Base-by-base conservation (phyloP, 352 stramenopile genomes). In the Pythium insidiosum region DNA sequence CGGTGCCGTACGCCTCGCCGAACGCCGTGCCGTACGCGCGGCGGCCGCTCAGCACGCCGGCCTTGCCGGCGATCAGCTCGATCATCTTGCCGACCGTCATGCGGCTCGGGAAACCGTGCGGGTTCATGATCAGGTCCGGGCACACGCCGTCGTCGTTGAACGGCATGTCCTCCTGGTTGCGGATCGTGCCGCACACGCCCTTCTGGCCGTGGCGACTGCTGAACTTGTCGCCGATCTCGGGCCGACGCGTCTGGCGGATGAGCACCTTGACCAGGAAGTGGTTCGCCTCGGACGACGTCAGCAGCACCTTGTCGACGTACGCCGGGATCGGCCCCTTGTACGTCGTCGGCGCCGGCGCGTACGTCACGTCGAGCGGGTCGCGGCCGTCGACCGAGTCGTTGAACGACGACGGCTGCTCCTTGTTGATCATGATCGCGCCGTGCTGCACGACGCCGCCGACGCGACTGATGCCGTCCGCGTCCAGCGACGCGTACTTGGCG, bases 71-170 rank as follows among this genome's bases (percentile, higher is more conserved):
- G 28, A 99, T 88, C 16, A 99, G 63, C 73, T 99, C 97, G 16
- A 99, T 98, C 69, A 99, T 97, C 68, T 99, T 99, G 19, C 93
- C 94, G 12, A 98, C 94, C 12, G 97, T 99, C 97, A 99, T 99
- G 45, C 97, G 95, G 56, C 87, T 98, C 25, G 97, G 97, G 71
- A 99, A 99, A 51, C 97, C 97, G 73, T 99, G 97, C 36, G 97
- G 97, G 71, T 99, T 99, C 95, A 99, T 99, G 61, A 99, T 99
- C 26, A 99, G 63, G 68, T 99, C 97, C 0, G 97, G 97, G 44
- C 91, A 97, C 29, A 99, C 87, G 15, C 97, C 97, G 40, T 91
- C 73, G 64, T 99, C 97, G 61, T 97, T 98, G 63, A 99, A 99
- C 20, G 97, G 97, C 90, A 99, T 97, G 76, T 99, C 96, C 55